Base-by-base conservation (phyloP, 176 grass and related monocot genomes). In the Bonia amplexicaulis region DNA sequence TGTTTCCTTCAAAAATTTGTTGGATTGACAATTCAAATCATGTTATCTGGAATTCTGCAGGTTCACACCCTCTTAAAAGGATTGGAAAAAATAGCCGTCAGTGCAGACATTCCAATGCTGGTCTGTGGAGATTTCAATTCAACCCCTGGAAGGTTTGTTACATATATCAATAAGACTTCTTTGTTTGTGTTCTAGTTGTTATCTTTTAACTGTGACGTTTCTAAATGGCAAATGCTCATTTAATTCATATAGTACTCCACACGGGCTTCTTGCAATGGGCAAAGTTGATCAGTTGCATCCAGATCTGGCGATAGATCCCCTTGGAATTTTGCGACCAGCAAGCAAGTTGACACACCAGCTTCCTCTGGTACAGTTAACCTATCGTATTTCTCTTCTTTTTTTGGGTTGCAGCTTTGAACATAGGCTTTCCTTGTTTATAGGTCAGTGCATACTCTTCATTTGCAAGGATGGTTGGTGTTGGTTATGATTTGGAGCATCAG, bases 41-140 rank as follows among this genome's bases (percentile, higher is more conserved):
- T 74, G 45, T 72, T 66, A 37, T 81, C 15, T 17, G 7, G 40
- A 84, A 80, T 73, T 67, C 39, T 73, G 31, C 55, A 94, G 94
- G 90, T 97, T 44, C 92, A 97, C 67, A 97, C 94, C 26, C 92
- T 97, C 53, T 85, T 97, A 74, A 97, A 97, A 84, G 94, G 94
- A 44, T 82, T 97, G 76, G 94, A 97, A 68, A 97, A 97, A 85
- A 97, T 97, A 85, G 94, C 94, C 33, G 83, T 90, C 46, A 97
- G 94, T 90, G 94, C 94, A 35, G 92, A 97, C 58, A 97, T 97
- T 89, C 92, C 94, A 71, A 97, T 97, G 90, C 78, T 97, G 90
- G 94, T 97, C 12, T 97, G 94, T 89, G 94, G 94, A 70, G 94
- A 97, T 97, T 94, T 97, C 57, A 94, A 94, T 83, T 90, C 94